Evolutionary conservation across 257 asterid species (phyloP).

Genomic region (Solanum appendiculatum): DNA sequence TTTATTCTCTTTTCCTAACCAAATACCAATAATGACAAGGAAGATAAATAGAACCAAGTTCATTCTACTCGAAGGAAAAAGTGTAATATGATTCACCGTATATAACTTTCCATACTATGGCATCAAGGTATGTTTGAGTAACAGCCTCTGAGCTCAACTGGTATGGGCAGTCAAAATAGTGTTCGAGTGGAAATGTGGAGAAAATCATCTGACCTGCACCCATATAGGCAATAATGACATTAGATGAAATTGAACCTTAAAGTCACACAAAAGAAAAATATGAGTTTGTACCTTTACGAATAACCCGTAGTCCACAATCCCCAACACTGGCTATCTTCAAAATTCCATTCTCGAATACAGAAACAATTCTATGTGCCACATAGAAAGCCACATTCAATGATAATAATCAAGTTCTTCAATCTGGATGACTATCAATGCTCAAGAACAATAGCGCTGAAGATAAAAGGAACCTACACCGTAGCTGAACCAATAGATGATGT

Average conservation of each 20-base stretch:
- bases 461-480: slow-evolving; percentile 46
- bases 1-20: not conserved
- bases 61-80: not conserved
- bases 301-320: slow-evolving; percentile 69
- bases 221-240: not conserved
- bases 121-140: slow-evolving; percentile 80
- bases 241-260: not conserved
- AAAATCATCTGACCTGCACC: slow-evolving; percentile 51
- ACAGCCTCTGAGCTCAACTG: slow-evolving; percentile 82
- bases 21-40: not conserved
- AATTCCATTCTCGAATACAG: slow-evolving; percentile 72
- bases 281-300: slow-evolving; percentile 51
- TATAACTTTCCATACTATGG: slow-evolving; percentile 44
- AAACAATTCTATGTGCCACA: slow-evolving; percentile 46
- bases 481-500: slow-evolving; percentile 81
- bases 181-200: slow-evolving; percentile 83
- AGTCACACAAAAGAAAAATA: not conserved
- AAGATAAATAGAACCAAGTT: not conserved
- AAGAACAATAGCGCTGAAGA: not conserved
- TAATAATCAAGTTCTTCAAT: not conserved
- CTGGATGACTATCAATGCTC: not conserved
- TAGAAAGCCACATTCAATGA: not conserved
- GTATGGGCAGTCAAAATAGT: slow-evolving; percentile 86
- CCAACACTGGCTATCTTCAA: slow-evolving; percentile 76
- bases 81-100: not conserved